Percentiles rank a stretch among this genome's conserved stretches.
These are phyloP conservation scores for Pichia sp. DNA, from an alignment of 1,139 yeast genomes.

Conservation along the genomic window DNA sequence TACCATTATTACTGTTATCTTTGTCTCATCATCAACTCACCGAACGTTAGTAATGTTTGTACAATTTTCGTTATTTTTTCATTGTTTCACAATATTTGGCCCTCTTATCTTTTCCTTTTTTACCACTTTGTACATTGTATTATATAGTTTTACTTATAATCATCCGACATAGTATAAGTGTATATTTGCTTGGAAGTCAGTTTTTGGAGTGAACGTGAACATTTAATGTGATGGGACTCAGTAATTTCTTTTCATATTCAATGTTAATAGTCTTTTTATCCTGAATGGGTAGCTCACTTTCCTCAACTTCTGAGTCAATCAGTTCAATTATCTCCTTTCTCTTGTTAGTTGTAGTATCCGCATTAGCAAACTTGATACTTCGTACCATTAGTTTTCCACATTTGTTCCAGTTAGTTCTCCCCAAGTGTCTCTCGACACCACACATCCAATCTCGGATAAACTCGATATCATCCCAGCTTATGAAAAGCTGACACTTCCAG, in stretches of 20 bases:
- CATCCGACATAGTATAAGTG: background rate
- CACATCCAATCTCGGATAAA: slow-evolving; percentile 13
- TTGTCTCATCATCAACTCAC: background rate
- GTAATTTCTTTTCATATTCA: slow-evolving; percentile 19
- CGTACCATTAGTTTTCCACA: slow-evolving; percentile 14
- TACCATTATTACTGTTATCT: background rate
- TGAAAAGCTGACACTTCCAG: slow-evolving; percentile 29
- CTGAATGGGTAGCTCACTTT: slow-evolving; percentile 1
- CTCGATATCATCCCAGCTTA: slow-evolving; percentile 22
- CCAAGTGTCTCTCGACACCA: slow-evolving; percentile 8
- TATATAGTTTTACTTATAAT: background rate
- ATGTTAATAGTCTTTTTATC: slow-evolving; percentile 18
- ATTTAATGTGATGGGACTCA: slow-evolving; percentile 25
- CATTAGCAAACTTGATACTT: slow-evolving; percentile 1
- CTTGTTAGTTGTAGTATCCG: background rate
- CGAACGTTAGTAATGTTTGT: no score
- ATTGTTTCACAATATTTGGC: background rate
- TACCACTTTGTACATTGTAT: background rate
- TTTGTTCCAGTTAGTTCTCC: slow-evolving; percentile 9
- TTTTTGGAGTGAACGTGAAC: slow-evolving; percentile 25
- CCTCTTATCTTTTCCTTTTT: background rate
- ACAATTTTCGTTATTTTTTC: no score
- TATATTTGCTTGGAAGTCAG: background rate
- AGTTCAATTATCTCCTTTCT: background rate
- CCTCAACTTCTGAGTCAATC: slow-evolving; percentile 12